phyloP scores from a whole-genome alignment of 768 basidiomycete genomes.

The Pleurotus citrinopileatus region DNA sequence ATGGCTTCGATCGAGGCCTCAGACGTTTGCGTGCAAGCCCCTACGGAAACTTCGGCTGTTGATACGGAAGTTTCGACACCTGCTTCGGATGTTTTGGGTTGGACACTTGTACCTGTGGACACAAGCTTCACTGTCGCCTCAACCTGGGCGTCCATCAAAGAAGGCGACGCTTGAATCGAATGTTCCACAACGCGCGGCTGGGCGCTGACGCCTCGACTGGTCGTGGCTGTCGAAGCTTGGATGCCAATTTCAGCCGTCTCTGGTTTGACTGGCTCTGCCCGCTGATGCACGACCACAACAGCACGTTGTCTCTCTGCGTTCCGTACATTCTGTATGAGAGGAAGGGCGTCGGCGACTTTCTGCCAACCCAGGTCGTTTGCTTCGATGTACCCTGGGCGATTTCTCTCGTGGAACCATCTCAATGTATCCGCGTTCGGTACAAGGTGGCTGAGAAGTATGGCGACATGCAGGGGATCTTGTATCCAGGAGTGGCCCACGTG shows the following conservation, averaged over 20 bases:
- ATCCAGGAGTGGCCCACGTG: slow-evolving; percentile 78
- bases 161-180: slow-evolving; percentile 35
- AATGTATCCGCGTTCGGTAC: slow-evolving; percentile 67
- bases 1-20: slow-evolving; percentile 52
- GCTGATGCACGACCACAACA: slow-evolving; percentile 14
- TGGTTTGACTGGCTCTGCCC: slow-evolving; percentile 16
- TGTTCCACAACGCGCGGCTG: slow-evolving; percentile 25
- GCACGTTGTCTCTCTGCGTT: slow-evolving; percentile 52
- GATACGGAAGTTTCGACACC: slow-evolving; percentile 17
- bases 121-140: slow-evolving; percentile 30
- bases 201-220: slow-evolving; percentile 29
- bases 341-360: slow-evolving; percentile 61
- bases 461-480: slow-evolving; percentile 62
- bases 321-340: slow-evolving; percentile 69
- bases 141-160: slow-evolving; percentile 28
- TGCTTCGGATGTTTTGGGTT: slow-evolving; percentile 18
- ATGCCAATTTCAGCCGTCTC: slow-evolving; percentile 45
- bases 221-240: slow-evolving; percentile 36
- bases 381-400: slow-evolving; percentile 67
- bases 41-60: slow-evolving; percentile 42
- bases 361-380: slow-evolving; percentile 69
- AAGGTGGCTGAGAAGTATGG: slow-evolving; percentile 75
- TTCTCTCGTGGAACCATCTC: slow-evolving; percentile 79
- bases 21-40: slow-evolving; percentile 44
- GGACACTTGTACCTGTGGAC: slow-evolving; percentile 28